A percentile compares a stretch with the other conserved stretches of the same genome.
phyloP scores from a whole-genome alignment of 2,329 filamentous ascomycete genomes.

The Fusarium illudens region DNA sequence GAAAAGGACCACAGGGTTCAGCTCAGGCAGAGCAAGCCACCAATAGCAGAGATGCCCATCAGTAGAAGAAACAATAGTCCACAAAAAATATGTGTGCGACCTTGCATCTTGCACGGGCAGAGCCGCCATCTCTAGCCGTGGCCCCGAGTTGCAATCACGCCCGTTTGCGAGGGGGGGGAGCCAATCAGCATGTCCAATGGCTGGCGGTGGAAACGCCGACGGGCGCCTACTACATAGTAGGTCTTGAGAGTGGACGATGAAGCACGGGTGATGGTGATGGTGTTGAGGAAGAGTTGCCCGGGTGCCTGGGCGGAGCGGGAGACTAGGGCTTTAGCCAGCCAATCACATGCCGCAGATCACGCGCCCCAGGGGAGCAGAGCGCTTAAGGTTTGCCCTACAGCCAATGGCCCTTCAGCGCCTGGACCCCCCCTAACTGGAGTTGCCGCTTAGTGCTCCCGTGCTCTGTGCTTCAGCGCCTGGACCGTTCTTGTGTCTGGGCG shows the following conservation, averaged over 20 bases:
- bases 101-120: conserved; percentile 8
- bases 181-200: conserved; percentile 6
- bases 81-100: not conserved
- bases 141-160: conserved; percentile 1
- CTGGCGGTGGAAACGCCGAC: conserved; percentile 2
- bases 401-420: not conserved
- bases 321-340: not conserved
- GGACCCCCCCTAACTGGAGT: no score
- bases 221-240: conserved; percentile 38
- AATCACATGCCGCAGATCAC: conserved; percentile 17
- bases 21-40: conserved; percentile 15
- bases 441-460: not conserved
- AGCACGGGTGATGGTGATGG: conserved; percentile 15
- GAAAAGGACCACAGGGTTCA: conserved; percentile 14
- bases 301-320: conserved; percentile 11
- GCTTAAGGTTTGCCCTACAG: conserved; percentile 12
- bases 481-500: not conserved
- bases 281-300: conserved; percentile 12
- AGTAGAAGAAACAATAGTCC: not conserved
- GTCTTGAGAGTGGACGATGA: conserved; percentile 1
- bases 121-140: conserved; percentile 23
- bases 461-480: not conserved
- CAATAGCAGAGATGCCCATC: not conserved
- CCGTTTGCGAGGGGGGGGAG: not conserved
- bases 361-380: conserved; percentile 12